phyloP scores from a whole-genome alignment of 1,284 basidiomycete genomes.

The Tilletia caries region DNA sequence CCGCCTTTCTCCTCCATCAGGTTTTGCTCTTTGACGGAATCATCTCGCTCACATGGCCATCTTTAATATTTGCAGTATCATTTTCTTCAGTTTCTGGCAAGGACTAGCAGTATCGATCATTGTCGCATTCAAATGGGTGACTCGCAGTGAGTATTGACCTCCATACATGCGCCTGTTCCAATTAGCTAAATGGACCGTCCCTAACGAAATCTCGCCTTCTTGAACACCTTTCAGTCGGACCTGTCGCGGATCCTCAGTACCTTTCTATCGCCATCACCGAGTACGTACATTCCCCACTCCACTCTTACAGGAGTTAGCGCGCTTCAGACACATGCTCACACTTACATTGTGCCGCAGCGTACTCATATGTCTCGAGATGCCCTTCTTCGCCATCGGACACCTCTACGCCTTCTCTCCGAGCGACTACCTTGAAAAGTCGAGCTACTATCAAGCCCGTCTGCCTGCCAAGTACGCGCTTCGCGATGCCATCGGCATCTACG shows the following conservation, averaged over 20 bases:
- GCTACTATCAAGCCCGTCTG: conserved; percentile 37
- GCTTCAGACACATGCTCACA: background rate
- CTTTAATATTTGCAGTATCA: conserved; percentile 58
- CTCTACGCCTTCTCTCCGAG: conserved; percentile 69
- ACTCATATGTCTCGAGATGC: conserved; percentile 91
- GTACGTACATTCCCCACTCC: background rate
- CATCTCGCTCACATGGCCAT: background rate
- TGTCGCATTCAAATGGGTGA: conserved; percentile 75
- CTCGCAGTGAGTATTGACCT: conserved; percentile 56
- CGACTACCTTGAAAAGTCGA: conserved; percentile 43
- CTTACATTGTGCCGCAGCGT: conserved; percentile 15
- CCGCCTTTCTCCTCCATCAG: background rate
- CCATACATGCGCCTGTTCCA: too few species aligned
- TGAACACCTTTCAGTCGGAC: conserved; percentile 67
- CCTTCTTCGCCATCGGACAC: conserved; percentile 89
- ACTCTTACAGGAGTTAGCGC: too few species aligned
- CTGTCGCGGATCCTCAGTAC: conserved; percentile 77
- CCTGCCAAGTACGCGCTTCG: conserved; percentile 66
- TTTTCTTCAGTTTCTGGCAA: conserved; percentile 99
- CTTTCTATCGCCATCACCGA: conserved; percentile 49
- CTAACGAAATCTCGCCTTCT: conserved; percentile 75
- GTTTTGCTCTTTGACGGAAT: background rate
- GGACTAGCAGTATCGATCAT: conserved; percentile 75
- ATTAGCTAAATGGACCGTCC: too few species aligned
- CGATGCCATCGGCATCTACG: conserved; percentile 69